Evolutionary conservation across 2,329 filamentous ascomycete species (phyloP), one percentile per base, ranked within the genome.

Genomic region (Venturia effusa): DNA sequence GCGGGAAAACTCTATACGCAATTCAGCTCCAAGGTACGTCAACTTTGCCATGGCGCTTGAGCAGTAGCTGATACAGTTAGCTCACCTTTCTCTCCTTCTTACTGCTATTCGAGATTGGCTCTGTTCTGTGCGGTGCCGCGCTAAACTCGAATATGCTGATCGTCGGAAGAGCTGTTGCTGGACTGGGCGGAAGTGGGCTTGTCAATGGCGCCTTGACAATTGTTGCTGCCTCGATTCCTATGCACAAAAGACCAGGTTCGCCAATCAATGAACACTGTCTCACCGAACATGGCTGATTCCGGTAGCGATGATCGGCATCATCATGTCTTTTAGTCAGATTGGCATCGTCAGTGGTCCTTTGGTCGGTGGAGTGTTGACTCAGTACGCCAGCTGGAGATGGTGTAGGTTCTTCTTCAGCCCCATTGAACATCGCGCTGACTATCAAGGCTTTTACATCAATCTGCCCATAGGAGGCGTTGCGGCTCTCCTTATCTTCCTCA

Each of bases 1-100:
- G 81, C 76, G 51, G 81, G 78, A 32, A 81, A 81, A 73, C 83
- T 87, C 1, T 88, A 84, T 8, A 85, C 83, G 61, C 83, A 81
- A 70, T 84, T 84, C 67, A 73, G 78, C 15, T 76, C 84, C 65
- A 81, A 80, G 67, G 80, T 74, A n/a, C n/a, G n/a, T n/a, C n/a
- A n/a, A n/a, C n/a, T n/a, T n/a, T n/a, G n/a, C n/a, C n/a, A n/a
- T n/a, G n/a, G n/a, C n/a, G n/a, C n/a, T n/a, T n/a, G n/a, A n/a
- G n/a, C n/a, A n/a, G n/a, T n/a, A n/a, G n/a, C n/a, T n/a, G n/a
- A n/a, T n/a, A n/a, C n/a, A n/a, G n/a, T n/a, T n/a, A n/a, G n/a
- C n/a, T n/a, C 61, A 77, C 76, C 0, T 85, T 81, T 69, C 73
- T 85, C 5, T 71, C 75, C 64, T 71, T 77, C 54, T 74, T 86